Evolutionary conservation across 495 filamentous ascomycete genomes (phyloP).

Genomic region (Rusavskia elegans): DNA sequence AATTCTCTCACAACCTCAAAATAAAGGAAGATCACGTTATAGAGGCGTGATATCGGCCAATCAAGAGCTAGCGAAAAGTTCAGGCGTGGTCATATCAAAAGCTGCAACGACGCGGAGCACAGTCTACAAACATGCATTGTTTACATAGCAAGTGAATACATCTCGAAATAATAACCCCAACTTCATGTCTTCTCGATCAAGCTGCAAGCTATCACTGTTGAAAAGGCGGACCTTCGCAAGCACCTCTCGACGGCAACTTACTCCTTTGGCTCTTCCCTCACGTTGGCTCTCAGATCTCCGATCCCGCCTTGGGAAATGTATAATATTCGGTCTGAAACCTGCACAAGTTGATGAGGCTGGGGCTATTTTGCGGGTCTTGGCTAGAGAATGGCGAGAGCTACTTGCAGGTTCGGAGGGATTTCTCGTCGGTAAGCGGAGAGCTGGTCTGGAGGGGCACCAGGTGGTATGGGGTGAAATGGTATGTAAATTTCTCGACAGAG

Average conservation of each 20-base stretch:
- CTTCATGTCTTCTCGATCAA: neutral
- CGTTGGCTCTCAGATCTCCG: neutral
- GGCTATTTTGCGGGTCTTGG: constrained; percentile 41
- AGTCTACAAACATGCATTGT: too few relatives aligned
- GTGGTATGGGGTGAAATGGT: constrained; percentile 92
- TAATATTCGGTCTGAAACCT: constrained; percentile 13
- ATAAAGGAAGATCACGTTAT: too few relatives aligned
- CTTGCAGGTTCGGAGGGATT: constrained; percentile 71
- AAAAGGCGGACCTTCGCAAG: neutral
- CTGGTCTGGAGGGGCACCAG: constrained; percentile 52
- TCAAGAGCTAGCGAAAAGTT: too few relatives aligned
- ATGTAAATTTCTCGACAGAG: constrained; percentile 8
- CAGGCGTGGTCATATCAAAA: too few relatives aligned
- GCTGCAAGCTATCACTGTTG: neutral
- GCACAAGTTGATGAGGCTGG: constrained; percentile 47
- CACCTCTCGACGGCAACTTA: neutral
- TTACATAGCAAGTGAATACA: too few relatives aligned
- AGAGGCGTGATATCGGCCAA: too few relatives aligned
- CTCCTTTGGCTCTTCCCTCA: neutral
- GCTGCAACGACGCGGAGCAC: too few relatives aligned
- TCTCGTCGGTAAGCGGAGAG: constrained; percentile 45
- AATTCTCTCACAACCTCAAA: too few relatives aligned
- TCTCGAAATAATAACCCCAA: too few relatives aligned
- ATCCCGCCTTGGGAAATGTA: neutral
- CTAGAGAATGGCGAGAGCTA: constrained; percentile 62